Base-by-base conservation (phyloP, 176 grass and related monocot species). In the Zea luxurians region DNA sequence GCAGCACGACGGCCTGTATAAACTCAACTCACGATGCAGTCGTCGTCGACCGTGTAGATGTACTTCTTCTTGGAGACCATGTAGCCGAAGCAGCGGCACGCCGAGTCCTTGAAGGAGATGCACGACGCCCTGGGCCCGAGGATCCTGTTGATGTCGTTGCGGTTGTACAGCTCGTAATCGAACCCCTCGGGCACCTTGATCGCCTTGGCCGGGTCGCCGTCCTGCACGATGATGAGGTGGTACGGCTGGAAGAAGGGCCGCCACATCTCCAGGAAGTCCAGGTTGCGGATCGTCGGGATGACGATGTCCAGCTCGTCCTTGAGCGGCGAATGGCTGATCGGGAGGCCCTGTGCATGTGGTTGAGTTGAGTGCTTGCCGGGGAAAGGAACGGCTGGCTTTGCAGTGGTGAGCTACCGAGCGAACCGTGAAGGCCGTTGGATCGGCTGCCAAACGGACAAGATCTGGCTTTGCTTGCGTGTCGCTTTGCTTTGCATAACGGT, bases 191-290 rank as follows among this genome's bases (percentile, higher is more conserved):
- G 92, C 3, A 94, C 88, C 57, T 74, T 81, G 83, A 94, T 91
- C 17, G 47, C 91, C 80, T 89, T 94, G 62, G 40, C 48, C 7
- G 94, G 94, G 79, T 97, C 94, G 61, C 94, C 94, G 77, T 94
- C 94, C 83, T 94, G 94, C 57, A 97, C 87, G 80, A 97, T 97
- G 89, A 97, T 97, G 55, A 97, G 86, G 87, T 97, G 94, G 82
- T 97, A 97, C 2, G 87, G 85, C 85, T 94, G 91, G 89, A 97
- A 92, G 82, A 90, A 94, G 38, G 94, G 94, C 61, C 89, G 83
- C 94, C 94, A 97, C 94, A 94, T 97, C 91, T 97, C 94, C 17
- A 97, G 86, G 79, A 97, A 97, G 68, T 93, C 94, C 13, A 97
- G 83, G 84, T 94, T 93, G 66, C 91, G 81, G 79, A 97, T 97